These are phyloP conservation scores for Saprolegnia parasitica DNA, from an alignment of 352 stramenopile genomes.

Conservation along the genomic window DNA sequence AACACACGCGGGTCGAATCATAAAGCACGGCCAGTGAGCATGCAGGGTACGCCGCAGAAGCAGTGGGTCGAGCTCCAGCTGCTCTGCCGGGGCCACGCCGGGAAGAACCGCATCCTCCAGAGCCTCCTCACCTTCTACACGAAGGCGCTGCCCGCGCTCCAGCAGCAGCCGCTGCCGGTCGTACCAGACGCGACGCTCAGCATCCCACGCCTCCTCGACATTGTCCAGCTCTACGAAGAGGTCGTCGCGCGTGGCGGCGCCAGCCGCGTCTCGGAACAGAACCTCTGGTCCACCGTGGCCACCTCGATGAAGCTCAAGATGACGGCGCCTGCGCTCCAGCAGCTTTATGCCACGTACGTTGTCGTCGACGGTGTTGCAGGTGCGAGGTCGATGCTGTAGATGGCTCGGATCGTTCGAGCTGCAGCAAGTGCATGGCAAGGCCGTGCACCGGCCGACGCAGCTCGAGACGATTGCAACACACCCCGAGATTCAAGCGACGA, in stretches of 20 bases:
- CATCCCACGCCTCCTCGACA: conserved; percentile 46
- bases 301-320: conserved; percentile 53
- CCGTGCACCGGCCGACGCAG: conserved; percentile 29
- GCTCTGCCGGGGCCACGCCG: conserved; percentile 19
- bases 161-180: conserved; percentile 19
- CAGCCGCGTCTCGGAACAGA: conserved; percentile 42
- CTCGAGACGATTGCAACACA: conserved; percentile 49
- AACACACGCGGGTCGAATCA: background rate
- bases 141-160: conserved; percentile 8
- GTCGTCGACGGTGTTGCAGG: background rate
- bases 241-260: conserved; percentile 64
- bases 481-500: conserved; percentile 59
- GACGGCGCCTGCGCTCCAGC: conserved; percentile 61
- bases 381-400: conserved; percentile 27
- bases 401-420: conserved; percentile 61
- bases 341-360: conserved; percentile 30
- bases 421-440: conserved; percentile 72
- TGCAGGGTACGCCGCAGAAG: conserved; percentile 15
- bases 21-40: background rate
- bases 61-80: conserved; percentile 30
- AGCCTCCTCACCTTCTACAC: conserved; percentile 24
- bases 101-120: conserved; percentile 27
- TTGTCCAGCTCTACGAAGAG: conserved; percentile 76
- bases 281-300: conserved; percentile 50
- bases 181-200: conserved; percentile 23